These are phyloP conservation scores for Tricharina praecox DNA, from an alignment of 495 filamentous ascomycete genomes.

Conservation along the genomic window DNA sequence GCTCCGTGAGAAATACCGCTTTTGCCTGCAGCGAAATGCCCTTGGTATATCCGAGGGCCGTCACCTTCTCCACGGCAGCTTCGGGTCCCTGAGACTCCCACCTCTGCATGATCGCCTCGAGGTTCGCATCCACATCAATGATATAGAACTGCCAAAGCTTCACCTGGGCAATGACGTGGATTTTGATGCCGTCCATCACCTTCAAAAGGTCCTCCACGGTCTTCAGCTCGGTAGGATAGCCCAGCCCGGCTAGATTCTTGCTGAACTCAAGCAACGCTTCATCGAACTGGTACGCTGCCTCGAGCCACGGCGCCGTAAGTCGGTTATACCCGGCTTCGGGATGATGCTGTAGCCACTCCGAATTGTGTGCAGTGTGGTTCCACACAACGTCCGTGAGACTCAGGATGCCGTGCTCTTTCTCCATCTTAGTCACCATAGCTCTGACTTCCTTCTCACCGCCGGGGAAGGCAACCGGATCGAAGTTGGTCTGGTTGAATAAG, in stretches of 20 bases:
- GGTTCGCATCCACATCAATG: slow-evolving; percentile 57
- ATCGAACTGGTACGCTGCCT: slow-evolving; percentile 75
- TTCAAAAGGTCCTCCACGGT: slow-evolving; percentile 55
- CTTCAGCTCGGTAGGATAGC: slow-evolving; percentile 56
- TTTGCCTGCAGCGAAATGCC: slow-evolving; percentile 41
- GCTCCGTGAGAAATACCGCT: slow-evolving; percentile 34
- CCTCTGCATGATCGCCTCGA: slow-evolving; percentile 45
- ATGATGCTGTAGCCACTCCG: slow-evolving; percentile 81
- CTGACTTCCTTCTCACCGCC: slow-evolving; percentile 72
- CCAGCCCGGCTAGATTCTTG: slow-evolving; percentile 44
- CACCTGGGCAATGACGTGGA: slow-evolving; percentile 55
- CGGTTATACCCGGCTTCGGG: slow-evolving; percentile 94
- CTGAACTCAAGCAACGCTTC: slow-evolving; percentile 65
- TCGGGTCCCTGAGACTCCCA: slow-evolving; percentile 34
- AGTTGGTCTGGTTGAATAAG: slow-evolving; percentile 76
- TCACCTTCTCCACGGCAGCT: neutral
- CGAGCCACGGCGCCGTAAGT: slow-evolving; percentile 81
- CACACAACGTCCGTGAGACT: slow-evolving; percentile 93
- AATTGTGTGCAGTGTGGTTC: slow-evolving; percentile 96
- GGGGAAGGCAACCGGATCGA: slow-evolving; percentile 69
- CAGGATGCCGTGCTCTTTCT: slow-evolving; percentile 65
- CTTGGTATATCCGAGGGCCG: slow-evolving; percentile 30
- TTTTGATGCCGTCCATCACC: slow-evolving; percentile 71
- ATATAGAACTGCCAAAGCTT: slow-evolving; percentile 89
- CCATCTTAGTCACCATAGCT: slow-evolving; percentile 60